phyloP scores from a whole-genome alignment of 176 grass and related monocot genomes.

The Eleusine indica region DNA sequence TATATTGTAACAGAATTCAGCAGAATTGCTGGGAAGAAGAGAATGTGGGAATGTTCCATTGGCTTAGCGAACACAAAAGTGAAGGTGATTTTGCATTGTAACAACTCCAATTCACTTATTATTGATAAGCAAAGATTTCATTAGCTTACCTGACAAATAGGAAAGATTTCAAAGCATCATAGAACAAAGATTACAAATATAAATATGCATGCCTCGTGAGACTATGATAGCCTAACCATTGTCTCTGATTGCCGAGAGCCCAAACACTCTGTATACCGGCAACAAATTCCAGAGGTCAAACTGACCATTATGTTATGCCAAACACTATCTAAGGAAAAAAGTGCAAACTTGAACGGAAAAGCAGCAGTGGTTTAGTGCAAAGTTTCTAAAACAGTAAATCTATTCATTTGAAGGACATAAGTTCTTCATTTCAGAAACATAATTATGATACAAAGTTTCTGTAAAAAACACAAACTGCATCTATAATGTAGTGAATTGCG shows the following conservation, averaged over 20 bases:
- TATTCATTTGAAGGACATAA: neutral
- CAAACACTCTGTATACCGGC: neutral
- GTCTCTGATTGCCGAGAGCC: neutral
- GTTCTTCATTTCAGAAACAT: neutral
- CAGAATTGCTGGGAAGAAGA: no score
- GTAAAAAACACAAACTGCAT: neutral
- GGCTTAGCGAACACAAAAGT: no score
- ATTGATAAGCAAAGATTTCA: neutral
- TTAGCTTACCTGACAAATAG: neutral
- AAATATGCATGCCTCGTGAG: neutral
- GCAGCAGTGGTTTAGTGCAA: neutral
- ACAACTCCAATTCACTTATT: no score
- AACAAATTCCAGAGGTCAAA: slow-evolving; percentile 10
- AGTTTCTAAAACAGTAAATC: neutral
- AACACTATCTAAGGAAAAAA: neutral
- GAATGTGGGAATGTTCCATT: no score
- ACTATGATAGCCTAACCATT: neutral
- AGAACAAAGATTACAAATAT: neutral
- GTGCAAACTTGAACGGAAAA: neutral
- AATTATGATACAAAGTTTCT: neutral
- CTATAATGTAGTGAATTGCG: neutral
- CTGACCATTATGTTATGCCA: neutral
- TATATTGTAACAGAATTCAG: no score
- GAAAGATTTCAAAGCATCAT: neutral
- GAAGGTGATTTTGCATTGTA: no score